Percentiles rank a stretch among this genome's conserved stretches.
phyloP scores from a whole-genome alignment of 768 basidiomycete species.

The Bullera alba region DNA sequence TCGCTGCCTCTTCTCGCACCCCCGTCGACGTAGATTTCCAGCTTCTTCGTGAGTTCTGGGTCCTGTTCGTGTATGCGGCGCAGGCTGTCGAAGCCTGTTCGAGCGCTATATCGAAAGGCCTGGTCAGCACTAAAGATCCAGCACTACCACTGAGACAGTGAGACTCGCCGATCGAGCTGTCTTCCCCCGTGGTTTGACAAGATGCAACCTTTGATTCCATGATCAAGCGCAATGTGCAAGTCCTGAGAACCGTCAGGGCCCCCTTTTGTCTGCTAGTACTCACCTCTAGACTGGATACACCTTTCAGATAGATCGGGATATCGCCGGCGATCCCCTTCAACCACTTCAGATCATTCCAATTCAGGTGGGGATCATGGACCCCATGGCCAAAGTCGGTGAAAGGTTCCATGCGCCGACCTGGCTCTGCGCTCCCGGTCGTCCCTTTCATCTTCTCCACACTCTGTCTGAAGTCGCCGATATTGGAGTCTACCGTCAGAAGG shows the following conservation, averaged over 20 bases:
- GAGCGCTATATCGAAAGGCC: constrained; percentile 18
- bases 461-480: constrained; percentile 49
- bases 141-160: background rate
- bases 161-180: constrained; percentile 31
- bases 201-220: constrained; percentile 55
- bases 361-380: constrained; percentile 38
- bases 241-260: constrained; percentile 50
- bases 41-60: constrained; percentile 35
- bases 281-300: constrained; percentile 51
- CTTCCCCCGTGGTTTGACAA: constrained; percentile 56
- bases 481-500: constrained; percentile 81
- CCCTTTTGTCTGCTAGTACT: background rate
- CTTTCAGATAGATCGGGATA: constrained; percentile 51
- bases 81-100: constrained; percentile 52
- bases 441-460: constrained; percentile 38
- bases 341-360: constrained; percentile 44
- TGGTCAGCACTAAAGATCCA: background rate
- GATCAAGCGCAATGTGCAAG: constrained; percentile 75
- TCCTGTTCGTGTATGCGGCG: constrained; percentile 35
- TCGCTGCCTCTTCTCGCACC: constrained; percentile 75
- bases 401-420: constrained; percentile 35
- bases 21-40: constrained; percentile 76
- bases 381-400: constrained; percentile 18
- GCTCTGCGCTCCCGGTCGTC: constrained; percentile 22
- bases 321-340: constrained; percentile 44